Evolutionary conservation across 257 asterid genomes (phyloP), one percentile per base, ranked within the genome.

Genomic region (Lantana camara): DNA sequence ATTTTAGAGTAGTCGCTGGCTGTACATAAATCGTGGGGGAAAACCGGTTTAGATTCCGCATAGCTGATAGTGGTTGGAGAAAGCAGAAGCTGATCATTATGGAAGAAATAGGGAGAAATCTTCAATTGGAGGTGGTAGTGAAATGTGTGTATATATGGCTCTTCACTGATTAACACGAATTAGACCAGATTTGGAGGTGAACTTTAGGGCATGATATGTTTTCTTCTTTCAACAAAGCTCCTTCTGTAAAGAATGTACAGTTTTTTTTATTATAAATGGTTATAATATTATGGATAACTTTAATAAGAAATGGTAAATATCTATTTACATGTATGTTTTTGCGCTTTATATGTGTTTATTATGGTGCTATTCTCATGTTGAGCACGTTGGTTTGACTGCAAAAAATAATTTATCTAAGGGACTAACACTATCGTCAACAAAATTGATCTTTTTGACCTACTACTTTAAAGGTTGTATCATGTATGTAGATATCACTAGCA

Each of bases 1-100:
- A 57, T 66, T 58, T 78, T 55, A 67, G 62, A 76, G 64, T 41
- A 41, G 46, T 12, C 74, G 57, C 62, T 69, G 76, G 62, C 15
- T 67, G 73, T 73, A 73, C 44, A 73, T 63, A 73, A 20, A 10
- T 22, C n/a, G 51, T 2, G 16, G 47, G 17, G 6, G 17, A 1
- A 21, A 63, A 46, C 24, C 53, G 70, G 62, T 55, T 47, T 64
- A 64, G 61, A 40, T 46, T 48, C 57, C 17, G 44, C 23, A 41
- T 69, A 54, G 77, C 35, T 11, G 4, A 32, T 34, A n/a, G 50
- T 41, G 20, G 60, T 15, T 8, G 44, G 63, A 34, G 58, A 68
- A 65, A 70, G 44, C 60, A 34, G 58, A 68, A 65, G 73, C 68
- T 52, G 73, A 63, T 64, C 35, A 48, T 50, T 60, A 11, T 30